Evolutionary conservation across 2,329 filamentous ascomycete genomes (phyloP).

Genomic region (Scedosporium aurantiacum): DNA sequence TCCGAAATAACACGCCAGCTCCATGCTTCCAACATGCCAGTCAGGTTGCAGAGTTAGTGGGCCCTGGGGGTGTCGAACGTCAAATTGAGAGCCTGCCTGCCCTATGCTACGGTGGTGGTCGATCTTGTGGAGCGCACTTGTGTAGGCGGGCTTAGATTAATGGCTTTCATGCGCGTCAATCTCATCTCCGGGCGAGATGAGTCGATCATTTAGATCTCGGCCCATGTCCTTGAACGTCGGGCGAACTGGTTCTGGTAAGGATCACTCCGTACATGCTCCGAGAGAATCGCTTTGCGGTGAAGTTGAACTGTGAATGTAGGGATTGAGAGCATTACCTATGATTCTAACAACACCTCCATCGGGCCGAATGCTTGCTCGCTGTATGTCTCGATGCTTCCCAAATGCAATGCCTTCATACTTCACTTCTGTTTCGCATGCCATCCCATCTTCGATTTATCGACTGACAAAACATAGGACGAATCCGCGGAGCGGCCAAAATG

Average conservation of each 20-base stretch:
- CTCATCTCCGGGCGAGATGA: background rate
- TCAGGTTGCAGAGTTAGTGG: background rate
- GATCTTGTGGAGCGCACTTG: background rate
- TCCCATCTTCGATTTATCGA: background rate
- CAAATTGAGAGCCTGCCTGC: background rate
- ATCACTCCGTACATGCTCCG: background rate
- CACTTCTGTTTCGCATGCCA: background rate
- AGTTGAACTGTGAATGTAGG: background rate
- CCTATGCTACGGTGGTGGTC: too few species aligned
- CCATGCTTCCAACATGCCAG: background rate
- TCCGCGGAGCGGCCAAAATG: background rate
- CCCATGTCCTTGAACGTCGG: background rate
- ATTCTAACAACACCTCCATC: background rate
- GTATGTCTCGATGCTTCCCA: background rate
- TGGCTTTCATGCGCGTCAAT: background rate
- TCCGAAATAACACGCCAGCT: background rate
- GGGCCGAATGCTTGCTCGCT: background rate
- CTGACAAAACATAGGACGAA: background rate
- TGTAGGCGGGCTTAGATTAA: background rate
- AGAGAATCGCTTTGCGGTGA: background rate
- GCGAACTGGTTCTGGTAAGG: background rate
- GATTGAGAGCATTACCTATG: background rate
- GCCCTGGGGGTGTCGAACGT: background rate
- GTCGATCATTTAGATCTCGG: background rate
- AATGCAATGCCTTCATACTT: background rate